A percentile compares a stretch with the other conserved stretches of the same genome.
Evolutionary conservation across 345 rosid species (phyloP).

Genomic region (Toxicodendron radicans): DNA sequence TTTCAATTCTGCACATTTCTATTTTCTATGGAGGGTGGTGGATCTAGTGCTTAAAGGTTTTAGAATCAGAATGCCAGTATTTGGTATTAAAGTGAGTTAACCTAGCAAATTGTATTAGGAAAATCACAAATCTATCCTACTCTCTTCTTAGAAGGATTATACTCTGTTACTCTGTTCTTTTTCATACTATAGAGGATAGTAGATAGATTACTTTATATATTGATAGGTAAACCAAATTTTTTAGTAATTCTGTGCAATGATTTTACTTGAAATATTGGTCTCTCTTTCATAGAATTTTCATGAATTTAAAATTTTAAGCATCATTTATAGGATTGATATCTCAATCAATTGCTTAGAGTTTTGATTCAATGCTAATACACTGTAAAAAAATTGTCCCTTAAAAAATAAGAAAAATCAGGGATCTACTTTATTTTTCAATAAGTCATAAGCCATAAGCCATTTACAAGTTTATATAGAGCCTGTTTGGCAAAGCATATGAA

Average conservation of each 20-base stretch:
- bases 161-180: neutral
- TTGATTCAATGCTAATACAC: neutral
- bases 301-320: neutral
- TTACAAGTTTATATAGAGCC: neutral
- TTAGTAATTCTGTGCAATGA: neutral
- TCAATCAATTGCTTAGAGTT: neutral
- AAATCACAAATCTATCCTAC: neutral
- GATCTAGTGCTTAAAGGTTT: neutral
- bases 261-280: neutral
- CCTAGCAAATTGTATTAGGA: neutral
- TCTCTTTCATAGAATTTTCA: neutral
- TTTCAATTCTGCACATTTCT: neutral
- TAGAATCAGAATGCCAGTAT: neutral
- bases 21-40: neutral
- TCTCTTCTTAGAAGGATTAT: neutral
- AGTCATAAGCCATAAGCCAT: neutral
- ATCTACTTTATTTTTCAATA: neutral
- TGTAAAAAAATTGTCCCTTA: neutral
- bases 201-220: neutral
- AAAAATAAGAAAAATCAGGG: neutral
- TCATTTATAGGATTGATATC: neutral
- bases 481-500: no score
- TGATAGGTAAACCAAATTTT: neutral
- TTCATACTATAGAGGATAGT: neutral
- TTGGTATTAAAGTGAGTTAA: neutral